These are phyloP conservation scores for Candida montana DNA, from an alignment of 805 yeast species.

Conservation along the genomic window DNA sequence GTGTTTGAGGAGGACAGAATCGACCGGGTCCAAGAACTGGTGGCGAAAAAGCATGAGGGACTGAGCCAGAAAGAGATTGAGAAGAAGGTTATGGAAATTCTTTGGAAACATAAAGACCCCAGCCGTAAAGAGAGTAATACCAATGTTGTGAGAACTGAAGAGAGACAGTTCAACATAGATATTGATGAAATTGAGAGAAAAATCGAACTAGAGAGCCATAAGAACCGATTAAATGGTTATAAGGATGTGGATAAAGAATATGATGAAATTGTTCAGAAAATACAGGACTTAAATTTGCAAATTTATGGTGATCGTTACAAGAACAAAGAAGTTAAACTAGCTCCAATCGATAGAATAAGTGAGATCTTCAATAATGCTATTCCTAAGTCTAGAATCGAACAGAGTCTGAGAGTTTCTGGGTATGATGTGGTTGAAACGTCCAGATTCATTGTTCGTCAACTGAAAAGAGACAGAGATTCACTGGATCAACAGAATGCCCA, in stretches of 20 bases:
- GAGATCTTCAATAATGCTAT: conserved; percentile 28
- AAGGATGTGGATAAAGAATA: conserved; percentile 13
- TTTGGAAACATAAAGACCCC: conserved; percentile 36
- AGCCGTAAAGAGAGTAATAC: conserved; percentile 14
- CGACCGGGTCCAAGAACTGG: conserved; percentile 32
- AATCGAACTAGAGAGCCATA: conserved; percentile 22
- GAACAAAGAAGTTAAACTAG: neutral
- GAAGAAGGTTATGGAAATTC: conserved; percentile 33
- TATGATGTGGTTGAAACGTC: conserved; percentile 30
- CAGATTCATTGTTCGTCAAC: conserved; percentile 14
- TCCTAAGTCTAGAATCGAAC: conserved; percentile 30
- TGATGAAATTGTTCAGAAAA: conserved; percentile 16
- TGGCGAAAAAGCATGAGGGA: conserved; percentile 17
- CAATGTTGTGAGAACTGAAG: conserved; percentile 20
- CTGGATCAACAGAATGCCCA: neutral
- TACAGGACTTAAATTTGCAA: conserved; percentile 15
- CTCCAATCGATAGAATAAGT: conserved; percentile 35
- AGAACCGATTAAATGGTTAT: conserved; percentile 14
- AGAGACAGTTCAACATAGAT: conserved; percentile 14
- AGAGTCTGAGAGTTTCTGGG: conserved; percentile 31
- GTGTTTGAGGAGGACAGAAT: conserved; percentile 35
- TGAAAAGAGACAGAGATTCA: conserved; percentile 12
- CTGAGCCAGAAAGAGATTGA: conserved; percentile 26
- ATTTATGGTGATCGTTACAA: conserved; percentile 14
- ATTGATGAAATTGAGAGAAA: conserved; percentile 24